These are phyloP conservation scores for Plasmodium vivax DNA, from an alignment of 169 alveolate species.

Conservation along the genomic window DNA sequence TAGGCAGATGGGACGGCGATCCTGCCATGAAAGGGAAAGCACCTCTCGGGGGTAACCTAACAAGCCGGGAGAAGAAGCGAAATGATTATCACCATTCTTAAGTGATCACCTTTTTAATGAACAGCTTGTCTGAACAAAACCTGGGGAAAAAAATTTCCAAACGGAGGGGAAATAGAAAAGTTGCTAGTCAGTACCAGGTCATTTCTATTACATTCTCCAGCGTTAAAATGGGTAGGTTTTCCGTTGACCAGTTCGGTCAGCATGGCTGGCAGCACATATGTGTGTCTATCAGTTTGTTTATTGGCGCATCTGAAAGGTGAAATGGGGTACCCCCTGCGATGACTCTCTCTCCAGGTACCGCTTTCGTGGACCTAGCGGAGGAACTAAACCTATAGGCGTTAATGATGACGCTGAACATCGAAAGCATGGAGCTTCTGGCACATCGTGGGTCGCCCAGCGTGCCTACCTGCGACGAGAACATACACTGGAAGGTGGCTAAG, in stretches of 20 bases:
- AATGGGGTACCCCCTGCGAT: too few species aligned
- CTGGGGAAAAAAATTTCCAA: conserved; percentile 66
- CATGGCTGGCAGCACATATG: background rate
- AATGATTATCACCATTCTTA: conserved; percentile 12
- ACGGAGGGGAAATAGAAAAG: conserved; percentile 66
- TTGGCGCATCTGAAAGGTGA: too few species aligned
- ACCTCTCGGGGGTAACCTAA: background rate
- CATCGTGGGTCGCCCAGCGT: conserved; percentile 88
- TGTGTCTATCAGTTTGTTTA: background rate
- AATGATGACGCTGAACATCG: conserved; percentile 88
- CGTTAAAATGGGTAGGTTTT: conserved; percentile 86
- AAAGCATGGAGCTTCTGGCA: conserved; percentile 84
- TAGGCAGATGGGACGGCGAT: conserved; percentile 1
- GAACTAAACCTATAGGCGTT: conserved; percentile 85
- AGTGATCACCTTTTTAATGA: conserved; percentile 19
- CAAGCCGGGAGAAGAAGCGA: background rate
- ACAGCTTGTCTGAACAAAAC: conserved; percentile 35
- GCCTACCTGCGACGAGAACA: conserved; percentile 87
- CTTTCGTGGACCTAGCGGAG: conserved; percentile 77
- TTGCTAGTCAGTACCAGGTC: conserved; percentile 86
- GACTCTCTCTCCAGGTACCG: conserved; percentile 37
- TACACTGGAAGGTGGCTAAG: conserved; percentile 89
- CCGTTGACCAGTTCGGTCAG: conserved; percentile 63
- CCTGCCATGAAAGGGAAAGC: background rate
- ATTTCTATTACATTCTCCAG: conserved; percentile 88